Evolutionary conservation across 306 rosid genomes (phyloP).

Genomic region (Prunus mongolica): DNA sequence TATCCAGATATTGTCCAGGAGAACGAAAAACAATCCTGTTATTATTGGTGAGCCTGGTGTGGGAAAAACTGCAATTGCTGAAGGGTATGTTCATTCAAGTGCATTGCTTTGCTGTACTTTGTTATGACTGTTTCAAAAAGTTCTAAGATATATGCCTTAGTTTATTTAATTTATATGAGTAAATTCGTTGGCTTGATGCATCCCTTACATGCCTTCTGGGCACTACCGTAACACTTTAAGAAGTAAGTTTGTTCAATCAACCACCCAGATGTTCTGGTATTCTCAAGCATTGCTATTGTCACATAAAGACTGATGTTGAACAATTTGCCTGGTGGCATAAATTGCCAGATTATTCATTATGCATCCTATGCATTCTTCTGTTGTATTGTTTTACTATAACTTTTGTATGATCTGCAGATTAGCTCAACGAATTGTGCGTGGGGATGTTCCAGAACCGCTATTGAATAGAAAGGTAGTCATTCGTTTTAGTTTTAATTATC

Average conservation of each 20-base stretch:
- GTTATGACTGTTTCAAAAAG: not conserved
- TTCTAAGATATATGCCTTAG: not conserved
- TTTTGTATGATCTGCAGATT: slow-evolving; percentile 45
- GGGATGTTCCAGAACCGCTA: slow-evolving; percentile 96
- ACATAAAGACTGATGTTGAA: not conserved
- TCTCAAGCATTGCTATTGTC: not conserved
- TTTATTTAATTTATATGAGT: not conserved
- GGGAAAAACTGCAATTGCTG: slow-evolving; percentile 98
- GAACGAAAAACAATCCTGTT: slow-evolving; percentile 95
- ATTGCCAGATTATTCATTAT: not conserved
- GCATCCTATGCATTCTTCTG: not conserved
- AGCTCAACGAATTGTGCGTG: slow-evolving; percentile 95
- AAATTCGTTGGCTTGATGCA: not conserved
- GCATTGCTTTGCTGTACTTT: not conserved
- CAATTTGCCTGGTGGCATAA: not conserved
- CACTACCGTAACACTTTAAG: not conserved
- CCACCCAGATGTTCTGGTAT: not conserved
- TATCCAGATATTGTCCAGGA: slow-evolving; percentile 85
- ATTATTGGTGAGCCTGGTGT: slow-evolving; percentile 99
- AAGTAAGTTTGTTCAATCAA: not conserved
- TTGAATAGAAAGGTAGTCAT: slow-evolving; percentile 73
- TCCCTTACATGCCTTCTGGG: not conserved
- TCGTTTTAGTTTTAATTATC: not conserved
- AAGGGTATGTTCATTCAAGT: slow-evolving; percentile 62
- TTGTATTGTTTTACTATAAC: not conserved